Evolutionary conservation across 2,329 filamentous ascomycete species (phyloP), one percentile per base, ranked within the genome.

Genomic region (Diaporthe humulicola): DNA sequence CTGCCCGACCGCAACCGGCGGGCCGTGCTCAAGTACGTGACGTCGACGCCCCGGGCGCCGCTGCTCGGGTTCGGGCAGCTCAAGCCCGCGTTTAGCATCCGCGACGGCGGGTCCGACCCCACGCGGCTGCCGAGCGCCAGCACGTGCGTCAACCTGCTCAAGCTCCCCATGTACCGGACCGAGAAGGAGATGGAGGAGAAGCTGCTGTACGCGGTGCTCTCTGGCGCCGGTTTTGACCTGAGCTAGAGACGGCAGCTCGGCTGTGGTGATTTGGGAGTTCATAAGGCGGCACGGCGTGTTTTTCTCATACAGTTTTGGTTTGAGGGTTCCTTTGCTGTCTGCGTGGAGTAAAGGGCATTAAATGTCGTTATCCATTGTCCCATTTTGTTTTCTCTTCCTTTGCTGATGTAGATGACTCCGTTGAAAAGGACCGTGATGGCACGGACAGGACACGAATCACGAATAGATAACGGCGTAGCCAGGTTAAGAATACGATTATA

Each of bases 1-100:
- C 89, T 99, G 76, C 88, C 88, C 14, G 96, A 98, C 79, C 87
- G 87, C 30, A 94, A 98, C 82, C 89, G 95, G 4, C 89, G 95
- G 33, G 94, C 96, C 73, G 94, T 99, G 75, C 89, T 99, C 77
- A 98, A 98, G 81, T 99, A 98, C 79, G 97, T 98, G 61, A 99
- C 96, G 7, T 96, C 93, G 38, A 98, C 97, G 14, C 96, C 97
- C 0, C 89, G 97, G 50, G 96, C 96, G 40, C 97, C 97, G 3
- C 86, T 99, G 58, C 86, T 98, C 4, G 97, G 97, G 0, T 99
- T 99, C 81, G 91, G 91, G 25, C 94, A 97, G 80, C 85, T 99
- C 77, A 94, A 93, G 73, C 97, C 97, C 3, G 88, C 89, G 52
- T 99, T 99, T 83, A 96, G 93, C 80, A 98, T 99, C 77, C 88